Conservation (phyloP, 2,329 filamentous ascomycete species). For the Talaromyces sp. region DNA sequence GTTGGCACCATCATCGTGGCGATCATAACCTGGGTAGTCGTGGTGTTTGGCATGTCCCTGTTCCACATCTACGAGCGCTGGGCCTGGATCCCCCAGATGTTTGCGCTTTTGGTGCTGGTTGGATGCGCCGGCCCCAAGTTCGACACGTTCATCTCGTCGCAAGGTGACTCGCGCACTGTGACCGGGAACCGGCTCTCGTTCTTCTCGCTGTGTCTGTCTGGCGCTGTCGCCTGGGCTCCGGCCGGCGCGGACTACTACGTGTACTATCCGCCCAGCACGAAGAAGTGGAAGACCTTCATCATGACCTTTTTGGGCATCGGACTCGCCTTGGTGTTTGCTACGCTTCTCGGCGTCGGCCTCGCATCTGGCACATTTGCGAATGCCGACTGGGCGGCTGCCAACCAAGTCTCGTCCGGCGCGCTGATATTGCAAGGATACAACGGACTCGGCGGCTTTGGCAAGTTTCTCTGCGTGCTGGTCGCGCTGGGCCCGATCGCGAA, state of each 20-base stretch:
- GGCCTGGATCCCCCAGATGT: constrained; percentile 37
- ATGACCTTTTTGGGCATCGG: constrained; percentile 34
- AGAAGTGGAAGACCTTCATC: constrained; percentile 31
- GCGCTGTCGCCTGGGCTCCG: constrained; percentile 30
- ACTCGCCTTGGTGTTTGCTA: constrained; percentile 28
- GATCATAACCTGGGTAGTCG: constrained; percentile 29
- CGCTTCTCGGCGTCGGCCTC: constrained; percentile 38
- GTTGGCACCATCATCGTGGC: constrained; percentile 36
- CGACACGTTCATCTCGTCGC: constrained; percentile 27
- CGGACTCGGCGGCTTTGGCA: constrained; percentile 35
- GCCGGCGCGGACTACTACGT: constrained; percentile 40
- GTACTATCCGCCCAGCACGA: constrained; percentile 36
- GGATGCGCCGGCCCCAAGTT: constrained; percentile 36
- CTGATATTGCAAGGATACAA: constrained; percentile 8
- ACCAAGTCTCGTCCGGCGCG: constrained; percentile 28
- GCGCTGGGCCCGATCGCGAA: constrained; percentile 40
- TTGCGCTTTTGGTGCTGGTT: constrained; percentile 36
- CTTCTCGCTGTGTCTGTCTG: constrained; percentile 32
- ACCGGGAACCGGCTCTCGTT: constrained; percentile 34
- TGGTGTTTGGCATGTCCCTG: constrained; percentile 36
- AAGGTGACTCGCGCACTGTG: constrained; percentile 21
- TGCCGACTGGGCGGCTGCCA: constrained; percentile 24
- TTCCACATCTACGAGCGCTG: constrained; percentile 42
- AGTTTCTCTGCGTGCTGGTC: constrained; percentile 40
- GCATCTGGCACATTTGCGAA: constrained; percentile 28